A percentile compares a stretch with the other conserved stretches of the same genome.
phyloP scores from a whole-genome alignment of 257 asterid genomes.

The Ajuga chamaepitys region DNA sequence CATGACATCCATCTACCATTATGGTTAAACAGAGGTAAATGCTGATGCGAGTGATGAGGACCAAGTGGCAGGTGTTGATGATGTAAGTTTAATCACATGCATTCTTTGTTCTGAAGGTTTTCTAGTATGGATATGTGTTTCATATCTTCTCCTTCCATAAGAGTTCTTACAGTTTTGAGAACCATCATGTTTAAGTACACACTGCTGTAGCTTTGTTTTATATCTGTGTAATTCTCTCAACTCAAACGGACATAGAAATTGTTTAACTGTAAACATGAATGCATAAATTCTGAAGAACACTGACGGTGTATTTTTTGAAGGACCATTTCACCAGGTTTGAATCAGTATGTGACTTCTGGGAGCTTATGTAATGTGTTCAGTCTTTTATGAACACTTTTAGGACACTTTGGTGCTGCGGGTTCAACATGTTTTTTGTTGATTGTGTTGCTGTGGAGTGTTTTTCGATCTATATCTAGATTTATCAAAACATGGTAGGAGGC shows the following conservation, averaged over 20 bases:
- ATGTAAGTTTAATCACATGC: conserved; percentile 40
- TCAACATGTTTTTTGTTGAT: too few species aligned
- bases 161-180: background rate
- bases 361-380: background rate
- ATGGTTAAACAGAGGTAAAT: conserved; percentile 43
- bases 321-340: background rate
- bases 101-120: background rate
- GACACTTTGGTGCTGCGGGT: background rate
- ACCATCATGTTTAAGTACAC: background rate
- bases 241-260: background rate
- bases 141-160: background rate
- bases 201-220: background rate
- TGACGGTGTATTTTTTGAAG: background rate
- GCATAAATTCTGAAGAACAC: background rate
- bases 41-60: conserved; percentile 28
- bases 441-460: too few species aligned
- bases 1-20: conserved; percentile 11
- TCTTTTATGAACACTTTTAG: background rate
- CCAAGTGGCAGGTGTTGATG: conserved; percentile 23
- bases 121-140: background rate
- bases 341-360: background rate
- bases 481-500: too few species aligned
- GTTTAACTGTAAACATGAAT: background rate
- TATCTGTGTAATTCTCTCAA: background rate
- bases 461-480: too few species aligned